Evolutionary conservation across 2,329 filamentous ascomycete genomes (phyloP).

Genomic region (Aspergillus ruber): DNA sequence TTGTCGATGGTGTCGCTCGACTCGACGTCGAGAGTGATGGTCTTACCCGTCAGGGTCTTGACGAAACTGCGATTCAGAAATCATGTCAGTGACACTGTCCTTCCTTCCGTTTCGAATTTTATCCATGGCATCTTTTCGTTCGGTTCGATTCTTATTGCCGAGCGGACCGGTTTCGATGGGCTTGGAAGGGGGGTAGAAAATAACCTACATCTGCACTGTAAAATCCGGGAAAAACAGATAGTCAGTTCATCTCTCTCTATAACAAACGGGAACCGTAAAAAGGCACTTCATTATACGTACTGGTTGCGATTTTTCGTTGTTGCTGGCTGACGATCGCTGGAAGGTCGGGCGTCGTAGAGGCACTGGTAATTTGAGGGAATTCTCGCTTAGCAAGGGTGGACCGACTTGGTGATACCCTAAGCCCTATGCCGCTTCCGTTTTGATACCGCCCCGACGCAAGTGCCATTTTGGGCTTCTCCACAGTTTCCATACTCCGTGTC

Average conservation of each 20-base stretch:
- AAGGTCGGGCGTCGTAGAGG: conserved; percentile 27
- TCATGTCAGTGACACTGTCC: conserved; percentile 17
- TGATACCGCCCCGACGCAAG: conserved; percentile 5
- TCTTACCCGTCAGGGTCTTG: conserved; percentile 99
- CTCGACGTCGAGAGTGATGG: conserved; percentile 99
- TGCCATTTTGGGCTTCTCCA: conserved; percentile 9
- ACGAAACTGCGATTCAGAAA: conserved; percentile 67
- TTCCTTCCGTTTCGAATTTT: conserved; percentile 6
- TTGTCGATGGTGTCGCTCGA: conserved; percentile 99
- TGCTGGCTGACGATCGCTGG: conserved; percentile 37
- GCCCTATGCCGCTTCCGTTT: conserved; percentile 27
- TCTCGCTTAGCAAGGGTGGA: conserved; percentile 40
- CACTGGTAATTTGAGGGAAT: conserved; percentile 34
- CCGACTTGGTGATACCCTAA: conserved; percentile 30
- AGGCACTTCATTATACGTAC: conserved; percentile 30
- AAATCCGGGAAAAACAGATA: conserved; percentile 24
- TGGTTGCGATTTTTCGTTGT: conserved; percentile 42
- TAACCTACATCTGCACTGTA: conserved; percentile 83
- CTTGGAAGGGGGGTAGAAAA: conserved; percentile 17
- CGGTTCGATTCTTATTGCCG: conserved; percentile 13
- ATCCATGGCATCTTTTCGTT: not conserved
- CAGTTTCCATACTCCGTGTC: conserved; percentile 5
- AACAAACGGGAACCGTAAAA: conserved; percentile 8
- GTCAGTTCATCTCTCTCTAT: conserved; percentile 41
- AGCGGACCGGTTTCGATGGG: conserved; percentile 2